Conservation (phyloP, 768 basidiomycete species). For the Hygrocybe coccinea region DNA sequence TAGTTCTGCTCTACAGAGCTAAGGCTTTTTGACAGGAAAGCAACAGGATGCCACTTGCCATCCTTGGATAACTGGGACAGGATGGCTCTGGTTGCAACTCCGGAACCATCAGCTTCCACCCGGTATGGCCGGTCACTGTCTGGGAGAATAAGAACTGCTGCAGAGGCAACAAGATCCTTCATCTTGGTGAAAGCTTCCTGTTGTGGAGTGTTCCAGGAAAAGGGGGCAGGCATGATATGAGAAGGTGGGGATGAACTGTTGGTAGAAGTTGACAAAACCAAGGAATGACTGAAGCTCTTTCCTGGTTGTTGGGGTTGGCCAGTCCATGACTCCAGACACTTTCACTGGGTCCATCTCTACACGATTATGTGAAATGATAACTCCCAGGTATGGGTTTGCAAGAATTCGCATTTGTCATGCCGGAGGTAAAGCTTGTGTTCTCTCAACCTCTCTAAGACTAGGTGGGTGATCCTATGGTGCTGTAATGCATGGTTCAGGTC, state of each 20-base stretch:
- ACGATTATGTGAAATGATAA: constrained; percentile 17
- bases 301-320: constrained; percentile 27
- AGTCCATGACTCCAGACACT: constrained; percentile 23
- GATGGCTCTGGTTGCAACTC: constrained; percentile 22
- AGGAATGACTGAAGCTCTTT: constrained; percentile 38
- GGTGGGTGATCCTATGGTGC: constrained; percentile 1
- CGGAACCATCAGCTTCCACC: constrained; percentile 24
- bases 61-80: constrained; percentile 22
- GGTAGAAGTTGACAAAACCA: constrained; percentile 38
- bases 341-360: constrained; percentile 33
- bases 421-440: constrained; percentile 16
- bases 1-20: constrained; percentile 40
- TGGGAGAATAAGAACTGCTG: constrained; percentile 21
- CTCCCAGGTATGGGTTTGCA: constrained; percentile 20
- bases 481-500: too few species aligned
- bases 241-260: constrained; percentile 30
- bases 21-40: constrained; percentile 33
- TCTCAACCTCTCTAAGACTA: constrained; percentile 18
- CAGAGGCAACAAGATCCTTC: constrained; percentile 20
- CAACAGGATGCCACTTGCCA: constrained; percentile 33
- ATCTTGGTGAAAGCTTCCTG: constrained; percentile 23
- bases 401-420: constrained; percentile 16
- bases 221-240: constrained; percentile 23
- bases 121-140: constrained; percentile 9
- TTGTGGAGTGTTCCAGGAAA: constrained; percentile 15